Evolutionary conservation across 2,329 filamentous ascomycete species (phyloP).

Genomic region (Fusarium virguliforme): DNA sequence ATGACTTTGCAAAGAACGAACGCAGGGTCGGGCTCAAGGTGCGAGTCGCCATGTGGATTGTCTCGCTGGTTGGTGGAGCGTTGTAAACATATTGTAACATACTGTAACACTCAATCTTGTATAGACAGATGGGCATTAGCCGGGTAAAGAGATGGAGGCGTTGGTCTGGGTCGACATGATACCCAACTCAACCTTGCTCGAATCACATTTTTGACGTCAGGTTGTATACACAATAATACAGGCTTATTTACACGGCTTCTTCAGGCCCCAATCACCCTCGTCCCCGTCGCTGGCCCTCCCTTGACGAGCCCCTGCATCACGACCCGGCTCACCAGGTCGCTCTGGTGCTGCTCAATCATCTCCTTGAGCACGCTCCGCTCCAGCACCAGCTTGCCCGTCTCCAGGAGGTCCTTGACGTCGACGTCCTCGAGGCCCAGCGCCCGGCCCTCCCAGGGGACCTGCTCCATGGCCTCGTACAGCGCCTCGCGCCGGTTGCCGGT

Average conservation of each 20-base stretch:
- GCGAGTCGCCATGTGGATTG: conserved; percentile 93
- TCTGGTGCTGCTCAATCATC: conserved; percentile 81
- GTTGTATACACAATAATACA: conserved; percentile 54
- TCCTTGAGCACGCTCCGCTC: conserved; percentile 85
- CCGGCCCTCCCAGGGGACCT: conserved; percentile 76
- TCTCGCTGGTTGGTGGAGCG: conserved; percentile 88
- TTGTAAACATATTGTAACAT: conserved; percentile 66
- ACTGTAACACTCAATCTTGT: conserved; percentile 28
- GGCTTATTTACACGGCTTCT: conserved; percentile 45
- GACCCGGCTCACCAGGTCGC: conserved; percentile 71
- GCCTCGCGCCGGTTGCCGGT: conserved; percentile 73
- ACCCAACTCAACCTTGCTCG: conserved; percentile 16
- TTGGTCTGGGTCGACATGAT: conserved; percentile 26
- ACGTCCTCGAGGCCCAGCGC: conserved; percentile 83
- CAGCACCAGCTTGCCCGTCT: conserved; percentile 87
- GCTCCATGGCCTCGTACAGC: conserved; percentile 77
- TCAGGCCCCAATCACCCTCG: conserved; percentile 57
- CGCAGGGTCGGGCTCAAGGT: conserved; percentile 89
- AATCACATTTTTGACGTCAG: conserved; percentile 19
- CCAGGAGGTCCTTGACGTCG: conserved; percentile 94
- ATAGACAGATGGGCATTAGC: conserved; percentile 1
- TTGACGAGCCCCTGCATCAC: conserved; percentile 60
- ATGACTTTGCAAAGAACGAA: conserved; percentile 86
- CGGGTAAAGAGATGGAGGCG: not conserved
- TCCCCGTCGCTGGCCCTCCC: conserved; percentile 56